Conservation (phyloP, 2,329 filamentous ascomycete genomes). For the Colletotrichum eleusines region DNA sequence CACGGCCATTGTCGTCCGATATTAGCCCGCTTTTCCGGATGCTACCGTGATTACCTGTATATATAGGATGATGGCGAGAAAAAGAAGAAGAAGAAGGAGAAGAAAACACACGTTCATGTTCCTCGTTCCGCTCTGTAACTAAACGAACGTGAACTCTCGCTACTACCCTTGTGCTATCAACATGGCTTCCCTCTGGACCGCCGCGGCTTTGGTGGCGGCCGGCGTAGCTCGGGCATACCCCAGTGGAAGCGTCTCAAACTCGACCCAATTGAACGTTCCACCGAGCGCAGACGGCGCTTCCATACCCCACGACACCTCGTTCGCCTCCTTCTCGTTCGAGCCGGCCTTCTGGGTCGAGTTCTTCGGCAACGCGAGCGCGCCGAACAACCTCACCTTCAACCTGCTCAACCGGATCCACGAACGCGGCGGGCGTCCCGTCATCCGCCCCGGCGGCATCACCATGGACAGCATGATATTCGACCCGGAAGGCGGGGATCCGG, state of each 20-base stretch:
- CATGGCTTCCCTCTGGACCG: slow-evolving; percentile 18
- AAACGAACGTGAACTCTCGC: background rate
- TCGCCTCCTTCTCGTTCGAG: slow-evolving; percentile 43
- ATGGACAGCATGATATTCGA: slow-evolving; percentile 44
- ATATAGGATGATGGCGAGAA: background rate
- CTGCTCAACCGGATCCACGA: slow-evolving; percentile 37
- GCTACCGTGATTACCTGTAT: background rate
- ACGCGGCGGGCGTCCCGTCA: slow-evolving; percentile 35
- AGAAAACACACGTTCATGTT: background rate
- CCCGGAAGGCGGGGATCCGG: slow-evolving; percentile 32
- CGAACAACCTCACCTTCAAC: slow-evolving; percentile 40
- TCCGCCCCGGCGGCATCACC: slow-evolving; percentile 43
- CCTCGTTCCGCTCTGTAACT: no score
- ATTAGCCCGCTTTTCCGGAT: no score
- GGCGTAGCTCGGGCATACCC: slow-evolving; percentile 6
- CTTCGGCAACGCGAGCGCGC: slow-evolving; percentile 38
- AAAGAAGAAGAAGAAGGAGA: no score
- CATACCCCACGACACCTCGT: slow-evolving; percentile 38
- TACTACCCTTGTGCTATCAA: background rate
- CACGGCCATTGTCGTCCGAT: background rate
- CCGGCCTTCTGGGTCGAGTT: slow-evolving; percentile 44
- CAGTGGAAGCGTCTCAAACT: background rate
- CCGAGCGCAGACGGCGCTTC: slow-evolving; percentile 27
- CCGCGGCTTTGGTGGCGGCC: slow-evolving; percentile 12
- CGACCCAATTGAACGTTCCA: background rate